phyloP scores from a whole-genome alignment of 148 eudicot species.

The Rhododendron williamsianum region DNA sequence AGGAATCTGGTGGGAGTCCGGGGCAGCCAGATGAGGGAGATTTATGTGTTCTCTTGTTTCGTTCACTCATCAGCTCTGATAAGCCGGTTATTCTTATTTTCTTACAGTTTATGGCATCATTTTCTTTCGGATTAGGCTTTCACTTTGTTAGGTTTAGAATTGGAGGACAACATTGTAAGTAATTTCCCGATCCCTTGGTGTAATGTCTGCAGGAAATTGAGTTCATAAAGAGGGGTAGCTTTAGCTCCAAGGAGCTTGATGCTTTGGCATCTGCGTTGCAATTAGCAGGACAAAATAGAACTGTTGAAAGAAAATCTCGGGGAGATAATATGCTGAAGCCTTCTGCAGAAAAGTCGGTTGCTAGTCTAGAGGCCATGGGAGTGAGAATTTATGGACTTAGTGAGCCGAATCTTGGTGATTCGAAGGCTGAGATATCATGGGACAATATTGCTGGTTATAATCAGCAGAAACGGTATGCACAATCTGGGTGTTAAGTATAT shows the following conservation, averaged over 20 bases:
- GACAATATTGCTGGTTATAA: slow-evolving; percentile 96
- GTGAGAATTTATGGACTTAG: slow-evolving; percentile 77
- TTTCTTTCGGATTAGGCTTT: slow-evolving; percentile 2
- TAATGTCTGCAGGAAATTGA: slow-evolving; percentile 67
- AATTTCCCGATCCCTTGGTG: not conserved
- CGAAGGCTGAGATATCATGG: slow-evolving; percentile 71
- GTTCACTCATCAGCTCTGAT: slow-evolving; percentile 80
- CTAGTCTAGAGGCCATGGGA: slow-evolving; percentile 89
- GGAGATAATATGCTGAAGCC: slow-evolving; percentile 36
- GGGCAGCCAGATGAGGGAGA: slow-evolving; percentile 43
- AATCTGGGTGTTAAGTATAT: not conserved
- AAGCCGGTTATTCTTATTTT: slow-evolving; percentile 47
- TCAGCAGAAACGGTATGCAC: slow-evolving; percentile 71
- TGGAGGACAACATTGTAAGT: not conserved
- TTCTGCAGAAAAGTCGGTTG: slow-evolving; percentile 57
- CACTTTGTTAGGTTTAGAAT: not conserved
- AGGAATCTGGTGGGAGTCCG: slow-evolving; percentile 26
- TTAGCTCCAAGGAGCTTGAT: slow-evolving; percentile 71
- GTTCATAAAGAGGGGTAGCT: slow-evolving; percentile 76
- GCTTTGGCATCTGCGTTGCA: slow-evolving; percentile 72
- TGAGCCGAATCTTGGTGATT: slow-evolving; percentile 29
- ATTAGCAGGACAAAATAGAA: slow-evolving; percentile 61
- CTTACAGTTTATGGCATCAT: not conserved
- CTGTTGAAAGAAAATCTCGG: slow-evolving; percentile 29
- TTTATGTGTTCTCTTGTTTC: slow-evolving; percentile 76